These are phyloP conservation scores for Puccinia novopanici DNA, from an alignment of 1,284 basidiomycete genomes.

Conservation along the genomic window DNA sequence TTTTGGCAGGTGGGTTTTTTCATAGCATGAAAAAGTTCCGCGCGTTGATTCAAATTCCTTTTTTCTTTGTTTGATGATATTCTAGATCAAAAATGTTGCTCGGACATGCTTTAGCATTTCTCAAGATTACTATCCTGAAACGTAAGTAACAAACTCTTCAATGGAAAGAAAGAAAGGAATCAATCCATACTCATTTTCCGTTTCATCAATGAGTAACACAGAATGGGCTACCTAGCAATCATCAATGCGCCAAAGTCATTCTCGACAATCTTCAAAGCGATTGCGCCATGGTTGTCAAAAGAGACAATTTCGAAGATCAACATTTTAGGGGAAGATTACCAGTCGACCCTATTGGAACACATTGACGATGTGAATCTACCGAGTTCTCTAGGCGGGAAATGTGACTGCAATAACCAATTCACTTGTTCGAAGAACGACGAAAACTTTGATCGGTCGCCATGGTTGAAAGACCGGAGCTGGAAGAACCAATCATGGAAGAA, in stretches of 20 bases:
- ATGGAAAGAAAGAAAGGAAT: background rate
- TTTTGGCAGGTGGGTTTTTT: constrained; percentile 51
- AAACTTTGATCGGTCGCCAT: constrained; percentile 41
- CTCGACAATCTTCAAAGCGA: constrained; percentile 48
- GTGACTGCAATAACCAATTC: constrained; percentile 29
- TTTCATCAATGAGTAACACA: constrained; percentile 1
- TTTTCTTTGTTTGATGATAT: background rate
- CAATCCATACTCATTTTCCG: background rate
- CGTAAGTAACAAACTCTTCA: constrained; percentile 21
- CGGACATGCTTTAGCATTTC: constrained; percentile 50
- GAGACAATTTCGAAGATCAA: constrained; percentile 50
- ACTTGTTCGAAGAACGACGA: constrained; percentile 33
- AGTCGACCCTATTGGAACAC: constrained; percentile 34
- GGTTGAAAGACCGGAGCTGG: constrained; percentile 40
- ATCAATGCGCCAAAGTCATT: constrained; percentile 46
- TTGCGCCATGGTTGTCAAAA: constrained; percentile 47
- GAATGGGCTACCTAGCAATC: constrained; percentile 50
- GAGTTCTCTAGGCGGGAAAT: constrained; percentile 43
- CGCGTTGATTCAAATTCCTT: background rate
- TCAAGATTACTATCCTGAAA: constrained; percentile 52
- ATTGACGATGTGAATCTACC: constrained; percentile 46
- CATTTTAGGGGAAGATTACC: constrained; percentile 46
- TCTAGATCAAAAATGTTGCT: constrained; percentile 51
- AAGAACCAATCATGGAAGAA: constrained; percentile 38
- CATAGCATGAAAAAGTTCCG: constrained; percentile 9